These are phyloP conservation scores for Chenopodium formosanum DNA, from an alignment of 148 eudicot species.

Conservation along the genomic window DNA sequence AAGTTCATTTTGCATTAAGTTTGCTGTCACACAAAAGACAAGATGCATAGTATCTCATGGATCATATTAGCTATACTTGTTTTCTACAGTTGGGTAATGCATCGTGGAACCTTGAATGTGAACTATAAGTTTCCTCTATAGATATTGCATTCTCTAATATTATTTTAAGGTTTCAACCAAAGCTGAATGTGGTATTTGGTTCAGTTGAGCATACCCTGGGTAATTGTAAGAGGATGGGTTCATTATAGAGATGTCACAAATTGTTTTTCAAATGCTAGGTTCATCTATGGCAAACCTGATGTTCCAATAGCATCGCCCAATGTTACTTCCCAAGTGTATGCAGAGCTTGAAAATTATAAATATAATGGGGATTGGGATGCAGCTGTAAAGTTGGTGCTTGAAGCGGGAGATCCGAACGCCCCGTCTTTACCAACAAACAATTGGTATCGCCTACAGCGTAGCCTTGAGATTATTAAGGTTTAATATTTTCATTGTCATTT, in stretches of 20 bases:
- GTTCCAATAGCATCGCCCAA: conserved; percentile 88
- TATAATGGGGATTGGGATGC: conserved; percentile 70
- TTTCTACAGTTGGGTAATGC: neutral
- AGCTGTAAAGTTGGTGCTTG: conserved; percentile 73
- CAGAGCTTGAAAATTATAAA: conserved; percentile 69
- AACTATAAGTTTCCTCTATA: neutral
- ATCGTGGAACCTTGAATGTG: neutral
- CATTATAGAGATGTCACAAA: conserved; percentile 6
- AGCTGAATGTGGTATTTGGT: neutral
- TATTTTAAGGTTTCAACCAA: neutral
- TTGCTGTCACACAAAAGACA: neutral
- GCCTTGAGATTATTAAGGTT: conserved; percentile 87
- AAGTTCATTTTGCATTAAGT: neutral
- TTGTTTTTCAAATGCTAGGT: conserved; percentile 47
- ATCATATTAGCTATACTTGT: neutral
- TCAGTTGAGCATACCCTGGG: neutral
- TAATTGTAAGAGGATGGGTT: neutral
- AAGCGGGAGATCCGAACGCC: conserved; percentile 82
- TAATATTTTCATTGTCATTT: neutral
- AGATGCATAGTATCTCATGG: neutral
- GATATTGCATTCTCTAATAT: conserved; percentile 1
- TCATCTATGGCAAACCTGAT: conserved; percentile 92
- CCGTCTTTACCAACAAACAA: conserved; percentile 67
- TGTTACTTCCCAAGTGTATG: conserved; percentile 54
- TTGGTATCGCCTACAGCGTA: conserved; percentile 90